These are phyloP conservation scores for Copromyces sp. DNA, from an alignment of 495 filamentous ascomycete species.

Conservation along the genomic window DNA sequence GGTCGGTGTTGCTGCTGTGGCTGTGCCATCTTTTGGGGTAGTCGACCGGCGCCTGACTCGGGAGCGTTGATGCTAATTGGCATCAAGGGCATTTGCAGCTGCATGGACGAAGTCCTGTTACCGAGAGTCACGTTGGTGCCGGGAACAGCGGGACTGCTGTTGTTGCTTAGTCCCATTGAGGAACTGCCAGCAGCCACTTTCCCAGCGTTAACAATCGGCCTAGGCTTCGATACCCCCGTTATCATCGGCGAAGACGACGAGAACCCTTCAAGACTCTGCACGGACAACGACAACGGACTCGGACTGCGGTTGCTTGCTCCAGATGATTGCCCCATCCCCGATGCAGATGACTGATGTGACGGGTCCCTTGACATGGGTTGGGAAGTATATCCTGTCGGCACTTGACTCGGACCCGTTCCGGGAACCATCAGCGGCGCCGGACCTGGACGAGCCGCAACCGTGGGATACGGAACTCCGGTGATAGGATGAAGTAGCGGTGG, in stretches of 20 bases:
- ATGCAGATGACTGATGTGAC: constrained; percentile 8
- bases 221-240: neutral
- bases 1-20: constrained; percentile 10
- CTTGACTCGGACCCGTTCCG: neutral
- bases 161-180: neutral
- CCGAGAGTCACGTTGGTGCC: neutral
- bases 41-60: constrained; percentile 7
- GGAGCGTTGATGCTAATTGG: constrained; percentile 7
- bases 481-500: neutral
- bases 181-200: neutral
- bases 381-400: constrained; percentile 39
- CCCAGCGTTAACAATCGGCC: neutral
- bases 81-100: neutral
- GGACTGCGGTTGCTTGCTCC: neutral
- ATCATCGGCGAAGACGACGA: neutral
- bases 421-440: neutral
- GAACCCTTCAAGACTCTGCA: neutral
- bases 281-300: neutral
- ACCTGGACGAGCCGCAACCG: neutral
- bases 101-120: neutral
- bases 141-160: neutral
- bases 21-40: neutral
- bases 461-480: neutral
- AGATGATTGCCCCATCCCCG: neutral
- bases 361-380: constrained; percentile 46